Evolutionary conservation across 495 filamentous ascomycete genomes (phyloP).

Genomic region (Symbiotaphrina buchneri): DNA sequence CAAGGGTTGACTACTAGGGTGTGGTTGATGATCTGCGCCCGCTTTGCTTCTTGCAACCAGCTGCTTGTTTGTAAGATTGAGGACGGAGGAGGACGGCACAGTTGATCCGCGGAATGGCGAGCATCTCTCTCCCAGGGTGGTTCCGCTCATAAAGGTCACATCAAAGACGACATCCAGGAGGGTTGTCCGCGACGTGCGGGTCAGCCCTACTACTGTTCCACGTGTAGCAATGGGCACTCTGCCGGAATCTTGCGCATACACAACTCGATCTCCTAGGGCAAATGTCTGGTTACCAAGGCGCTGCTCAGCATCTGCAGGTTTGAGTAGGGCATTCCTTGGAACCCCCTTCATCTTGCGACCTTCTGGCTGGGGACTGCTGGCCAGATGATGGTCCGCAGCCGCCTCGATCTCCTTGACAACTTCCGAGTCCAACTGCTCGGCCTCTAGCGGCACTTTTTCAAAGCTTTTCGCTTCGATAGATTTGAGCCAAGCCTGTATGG

Average conservation of each 20-base stretch:
- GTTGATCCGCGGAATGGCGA: slow-evolving; percentile 94
- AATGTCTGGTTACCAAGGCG: slow-evolving; percentile 72
- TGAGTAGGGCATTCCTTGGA: slow-evolving; percentile 68
- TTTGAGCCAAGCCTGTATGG: slow-evolving; percentile 85
- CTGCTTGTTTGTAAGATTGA: slow-evolving; percentile 72
- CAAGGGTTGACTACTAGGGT: slow-evolving; percentile 24
- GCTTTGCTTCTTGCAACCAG: slow-evolving; percentile 55
- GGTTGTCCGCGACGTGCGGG: slow-evolving; percentile 53
- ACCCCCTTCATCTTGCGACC: slow-evolving; percentile 47
- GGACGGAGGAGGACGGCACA: slow-evolving; percentile 55
- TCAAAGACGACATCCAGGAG: slow-evolving; percentile 90
- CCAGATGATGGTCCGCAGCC: slow-evolving; percentile 37
- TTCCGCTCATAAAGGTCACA: slow-evolving; percentile 86
- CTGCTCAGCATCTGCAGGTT: slow-evolving; percentile 80
- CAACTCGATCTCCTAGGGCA: slow-evolving; percentile 67
- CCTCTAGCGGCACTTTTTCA: slow-evolving; percentile 81
- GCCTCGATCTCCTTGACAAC: slow-evolving; percentile 62
- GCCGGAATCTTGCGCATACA: slow-evolving; percentile 81
- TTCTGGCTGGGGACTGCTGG: slow-evolving; percentile 26
- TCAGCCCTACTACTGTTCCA: slow-evolving; percentile 85
- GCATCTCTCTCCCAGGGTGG: slow-evolving; percentile 68
- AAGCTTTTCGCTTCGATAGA: slow-evolving; percentile 73
- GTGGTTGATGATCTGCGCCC: slow-evolving; percentile 29
- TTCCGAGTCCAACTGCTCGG: slow-evolving; percentile 84
- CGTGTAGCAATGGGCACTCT: slow-evolving; percentile 84